Conservation (phyloP, 2,329 filamentous ascomycete genomes). For the Fusarium hainanense region DNA sequence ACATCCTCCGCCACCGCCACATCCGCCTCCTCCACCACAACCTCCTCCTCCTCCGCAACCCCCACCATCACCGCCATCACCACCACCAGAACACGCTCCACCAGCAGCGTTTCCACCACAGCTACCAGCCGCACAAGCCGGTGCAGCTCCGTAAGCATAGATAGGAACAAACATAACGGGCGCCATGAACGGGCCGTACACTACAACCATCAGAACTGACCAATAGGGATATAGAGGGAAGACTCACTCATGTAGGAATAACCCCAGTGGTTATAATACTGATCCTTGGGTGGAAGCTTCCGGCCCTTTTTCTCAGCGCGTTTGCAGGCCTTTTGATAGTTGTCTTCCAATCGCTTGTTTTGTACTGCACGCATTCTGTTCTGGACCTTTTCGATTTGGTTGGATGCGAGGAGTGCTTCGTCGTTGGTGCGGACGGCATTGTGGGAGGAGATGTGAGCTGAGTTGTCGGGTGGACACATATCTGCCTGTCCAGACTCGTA, state of each 20-base stretch:
- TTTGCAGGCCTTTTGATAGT: slow-evolving; percentile 66
- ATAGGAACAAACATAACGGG: slow-evolving; percentile 57
- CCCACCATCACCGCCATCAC: slow-evolving; percentile 27
- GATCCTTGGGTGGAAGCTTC: slow-evolving; percentile 58
- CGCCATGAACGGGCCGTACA: slow-evolving; percentile 61
- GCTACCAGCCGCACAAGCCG: slow-evolving; percentile 58
- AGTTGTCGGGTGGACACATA: slow-evolving; percentile 65
- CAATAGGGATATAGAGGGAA: no score
- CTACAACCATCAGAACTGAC: not conserved
- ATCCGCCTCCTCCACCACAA: not conserved
- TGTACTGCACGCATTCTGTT: slow-evolving; percentile 32
- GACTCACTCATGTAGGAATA: slow-evolving; percentile 57
- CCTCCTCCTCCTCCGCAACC: slow-evolving; percentile 7
- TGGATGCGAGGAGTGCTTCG: slow-evolving; percentile 8
- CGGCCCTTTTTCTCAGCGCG: slow-evolving; percentile 63
- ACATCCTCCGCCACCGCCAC: not conserved
- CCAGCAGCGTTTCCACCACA: slow-evolving; percentile 59
- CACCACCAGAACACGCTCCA: slow-evolving; percentile 50
- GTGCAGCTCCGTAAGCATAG: slow-evolving; percentile 52
- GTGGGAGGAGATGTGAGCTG: slow-evolving; percentile 79
- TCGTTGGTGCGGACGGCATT: slow-evolving; percentile 64
- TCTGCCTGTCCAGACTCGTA: slow-evolving; percentile 60
- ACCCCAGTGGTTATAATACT: slow-evolving; percentile 67
- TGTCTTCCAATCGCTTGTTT: slow-evolving; percentile 57
- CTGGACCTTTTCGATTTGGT: slow-evolving; percentile 11